Conservation (phyloP, 2,329 filamentous ascomycete species). For the Cladophialophora chaetospira region DNA sequence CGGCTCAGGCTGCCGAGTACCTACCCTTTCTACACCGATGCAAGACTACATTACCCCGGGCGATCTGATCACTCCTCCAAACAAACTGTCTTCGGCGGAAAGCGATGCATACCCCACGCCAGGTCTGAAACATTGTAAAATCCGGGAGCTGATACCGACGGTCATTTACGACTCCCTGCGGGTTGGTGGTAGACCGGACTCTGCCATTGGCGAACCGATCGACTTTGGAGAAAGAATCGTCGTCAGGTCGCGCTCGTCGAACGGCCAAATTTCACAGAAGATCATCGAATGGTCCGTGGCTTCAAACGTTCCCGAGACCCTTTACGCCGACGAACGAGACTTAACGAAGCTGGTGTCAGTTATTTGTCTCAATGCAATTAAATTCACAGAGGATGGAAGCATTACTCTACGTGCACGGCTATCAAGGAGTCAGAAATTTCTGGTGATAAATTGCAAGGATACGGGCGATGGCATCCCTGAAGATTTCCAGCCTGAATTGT, state of each 20-base stretch:
- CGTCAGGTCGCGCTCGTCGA: constrained; percentile 47
- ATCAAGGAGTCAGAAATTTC: constrained; percentile 53
- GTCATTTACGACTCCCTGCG: constrained; percentile 52
- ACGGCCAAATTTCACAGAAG: constrained; percentile 47
- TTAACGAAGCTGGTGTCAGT: constrained; percentile 65
- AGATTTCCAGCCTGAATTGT: constrained; percentile 66
- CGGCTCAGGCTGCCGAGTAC: constrained; percentile 16
- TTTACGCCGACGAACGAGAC: constrained; percentile 62
- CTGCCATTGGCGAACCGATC: constrained; percentile 47
- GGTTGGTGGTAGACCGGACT: constrained; percentile 52
- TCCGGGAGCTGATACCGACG: constrained; percentile 49
- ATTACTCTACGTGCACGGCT: constrained; percentile 60
- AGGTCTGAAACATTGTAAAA: constrained; percentile 46
- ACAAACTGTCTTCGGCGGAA: constrained; percentile 22
- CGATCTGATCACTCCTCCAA: constrained; percentile 21
- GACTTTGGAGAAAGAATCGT: constrained; percentile 50
- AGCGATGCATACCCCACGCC: constrained; percentile 36
- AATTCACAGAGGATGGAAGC: constrained; percentile 67
- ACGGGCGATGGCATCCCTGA: constrained; percentile 69
- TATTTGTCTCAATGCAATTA: constrained; percentile 67
- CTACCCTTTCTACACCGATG: constrained; percentile 20
- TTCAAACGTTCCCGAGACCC: constrained; percentile 47
- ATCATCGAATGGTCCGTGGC: constrained; percentile 53
- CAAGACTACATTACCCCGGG: constrained; percentile 16
- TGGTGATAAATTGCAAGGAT: constrained; percentile 65